phyloP scores from a whole-genome alignment of 2,329 filamentous ascomycete genomes.

The Fusarium sp. region DNA sequence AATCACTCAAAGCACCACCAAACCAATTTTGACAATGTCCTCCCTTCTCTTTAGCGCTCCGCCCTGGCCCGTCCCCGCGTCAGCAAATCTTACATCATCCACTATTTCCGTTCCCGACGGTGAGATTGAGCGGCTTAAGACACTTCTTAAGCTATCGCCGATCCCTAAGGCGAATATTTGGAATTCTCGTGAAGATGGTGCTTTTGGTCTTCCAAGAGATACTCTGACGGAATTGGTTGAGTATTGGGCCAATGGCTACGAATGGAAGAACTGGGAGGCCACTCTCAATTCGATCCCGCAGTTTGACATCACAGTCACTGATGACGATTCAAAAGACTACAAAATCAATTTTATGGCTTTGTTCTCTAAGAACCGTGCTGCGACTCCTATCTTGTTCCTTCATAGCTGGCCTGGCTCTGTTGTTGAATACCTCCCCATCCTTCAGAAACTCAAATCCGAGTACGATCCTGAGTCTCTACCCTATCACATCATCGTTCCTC shows the following conservation, averaged over 20 bases:
- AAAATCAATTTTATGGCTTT: constrained; percentile 19
- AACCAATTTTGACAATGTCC: neutral
- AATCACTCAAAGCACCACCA: neutral
- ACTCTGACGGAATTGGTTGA: neutral
- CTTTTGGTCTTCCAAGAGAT: neutral
- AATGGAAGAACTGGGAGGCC: constrained; percentile 28
- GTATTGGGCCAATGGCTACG: constrained; percentile 1
- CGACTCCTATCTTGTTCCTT: constrained; percentile 6
- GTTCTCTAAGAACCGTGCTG: neutral
- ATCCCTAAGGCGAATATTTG: neutral
- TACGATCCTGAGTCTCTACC: neutral
- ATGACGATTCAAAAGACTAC: constrained; percentile 8
- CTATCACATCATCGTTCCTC: constrained; percentile 14
- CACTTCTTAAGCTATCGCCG: constrained; percentile 1
- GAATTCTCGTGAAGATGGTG: neutral
- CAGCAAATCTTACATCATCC: constrained; percentile 16
- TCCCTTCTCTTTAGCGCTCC: neutral
- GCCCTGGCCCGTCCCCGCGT: neutral
- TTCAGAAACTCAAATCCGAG: constrained; percentile 1
- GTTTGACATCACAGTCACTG: constrained; percentile 12
- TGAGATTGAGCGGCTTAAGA: constrained; percentile 2
- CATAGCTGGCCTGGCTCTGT: constrained; percentile 31
- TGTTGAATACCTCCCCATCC: constrained; percentile 21
- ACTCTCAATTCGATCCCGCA: constrained; percentile 22
- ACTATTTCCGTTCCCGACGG: neutral